phyloP scores from a whole-genome alignment of 2,329 filamentous ascomycete genomes.

The Fonsecaea pedrosoi region DNA sequence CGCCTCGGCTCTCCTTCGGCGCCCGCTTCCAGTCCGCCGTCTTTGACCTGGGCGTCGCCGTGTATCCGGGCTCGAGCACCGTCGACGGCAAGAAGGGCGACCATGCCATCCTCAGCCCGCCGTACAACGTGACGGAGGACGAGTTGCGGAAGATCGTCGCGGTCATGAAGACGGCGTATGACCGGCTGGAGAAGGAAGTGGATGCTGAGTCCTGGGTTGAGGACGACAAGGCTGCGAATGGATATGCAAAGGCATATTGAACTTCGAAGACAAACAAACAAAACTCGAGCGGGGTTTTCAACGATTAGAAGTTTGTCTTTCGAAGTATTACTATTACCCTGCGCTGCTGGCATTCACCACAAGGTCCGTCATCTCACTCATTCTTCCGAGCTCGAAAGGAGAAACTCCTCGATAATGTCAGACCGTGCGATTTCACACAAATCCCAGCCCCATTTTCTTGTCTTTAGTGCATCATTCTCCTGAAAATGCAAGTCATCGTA shows the following conservation, averaged over 20 bases:
- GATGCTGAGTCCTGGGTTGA: slow-evolving; percentile 13
- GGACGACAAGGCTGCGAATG: slow-evolving; percentile 1
- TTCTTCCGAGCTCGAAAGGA: slow-evolving; percentile 1
- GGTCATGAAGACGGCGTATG: slow-evolving; percentile 51
- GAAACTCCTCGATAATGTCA: slow-evolving; percentile 1
- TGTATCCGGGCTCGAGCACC: slow-evolving; percentile 61
- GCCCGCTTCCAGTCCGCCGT: slow-evolving; percentile 51
- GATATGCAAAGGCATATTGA: slow-evolving; percentile 1
- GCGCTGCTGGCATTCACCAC: slow-evolving; percentile 12
- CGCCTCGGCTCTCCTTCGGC: slow-evolving; percentile 51
- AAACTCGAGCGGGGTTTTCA: not conserved
- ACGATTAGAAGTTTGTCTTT: slow-evolving; percentile 1
- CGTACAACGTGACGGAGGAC: slow-evolving; percentile 58
- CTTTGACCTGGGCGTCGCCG: slow-evolving; percentile 51
- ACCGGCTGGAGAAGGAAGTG: slow-evolving; percentile 30
- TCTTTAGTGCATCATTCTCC: slow-evolving; percentile 11
- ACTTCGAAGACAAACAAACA: not conserved
- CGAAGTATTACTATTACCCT: slow-evolving; percentile 27
- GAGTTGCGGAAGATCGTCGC: slow-evolving; percentile 60
- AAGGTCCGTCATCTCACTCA: not conserved
- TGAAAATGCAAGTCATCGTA: slow-evolving; percentile 10
- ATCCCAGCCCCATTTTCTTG: slow-evolving; percentile 16
- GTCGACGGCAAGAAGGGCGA: slow-evolving; percentile 60
- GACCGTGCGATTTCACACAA: not conserved
- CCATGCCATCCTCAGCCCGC: slow-evolving; percentile 61